Evolutionary conservation across 2,329 filamentous ascomycete species (phyloP).

Genomic region (Neonectria faginata): DNA sequence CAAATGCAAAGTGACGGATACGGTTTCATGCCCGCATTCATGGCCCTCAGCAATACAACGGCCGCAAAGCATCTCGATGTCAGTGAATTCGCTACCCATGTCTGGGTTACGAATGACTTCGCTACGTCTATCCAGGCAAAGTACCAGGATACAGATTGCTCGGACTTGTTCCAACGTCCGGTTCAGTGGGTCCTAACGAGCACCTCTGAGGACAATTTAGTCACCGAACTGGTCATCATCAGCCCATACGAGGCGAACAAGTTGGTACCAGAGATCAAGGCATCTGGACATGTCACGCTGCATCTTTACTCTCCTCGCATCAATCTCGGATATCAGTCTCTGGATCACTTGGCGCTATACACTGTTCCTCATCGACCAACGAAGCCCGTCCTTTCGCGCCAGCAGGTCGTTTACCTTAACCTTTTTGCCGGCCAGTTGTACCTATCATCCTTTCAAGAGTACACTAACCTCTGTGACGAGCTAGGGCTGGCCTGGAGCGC

Average conservation of each 20-base stretch:
- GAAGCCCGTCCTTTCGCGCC: neutral
- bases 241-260: conserved; percentile 71
- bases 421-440: conserved; percentile 78
- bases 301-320: conserved; percentile 64
- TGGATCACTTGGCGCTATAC: conserved; percentile 40
- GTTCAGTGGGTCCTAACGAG: conserved; percentile 43
- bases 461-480: conserved; percentile 61
- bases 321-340: conserved; percentile 44
- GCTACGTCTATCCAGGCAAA: conserved; percentile 10
- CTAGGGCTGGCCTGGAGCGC: conserved; percentile 59
- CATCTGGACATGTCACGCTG: conserved; percentile 53
- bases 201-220: neutral
- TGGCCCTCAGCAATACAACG: conserved; percentile 22
- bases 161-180: conserved; percentile 40
- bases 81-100: conserved; percentile 16
- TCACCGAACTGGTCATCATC: conserved; percentile 47
- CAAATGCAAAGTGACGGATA: neutral
- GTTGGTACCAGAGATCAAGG: conserved; percentile 56
- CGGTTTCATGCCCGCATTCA: conserved; percentile 34
- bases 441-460: conserved; percentile 65
- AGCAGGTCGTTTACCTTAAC: conserved; percentile 64
- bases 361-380: conserved; percentile 13
- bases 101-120: conserved; percentile 41
- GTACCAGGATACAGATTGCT: neutral
- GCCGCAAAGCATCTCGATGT: conserved; percentile 33